Base-by-base conservation (phyloP, 2,329 filamentous ascomycete species). In the Beauveria asiatica region DNA sequence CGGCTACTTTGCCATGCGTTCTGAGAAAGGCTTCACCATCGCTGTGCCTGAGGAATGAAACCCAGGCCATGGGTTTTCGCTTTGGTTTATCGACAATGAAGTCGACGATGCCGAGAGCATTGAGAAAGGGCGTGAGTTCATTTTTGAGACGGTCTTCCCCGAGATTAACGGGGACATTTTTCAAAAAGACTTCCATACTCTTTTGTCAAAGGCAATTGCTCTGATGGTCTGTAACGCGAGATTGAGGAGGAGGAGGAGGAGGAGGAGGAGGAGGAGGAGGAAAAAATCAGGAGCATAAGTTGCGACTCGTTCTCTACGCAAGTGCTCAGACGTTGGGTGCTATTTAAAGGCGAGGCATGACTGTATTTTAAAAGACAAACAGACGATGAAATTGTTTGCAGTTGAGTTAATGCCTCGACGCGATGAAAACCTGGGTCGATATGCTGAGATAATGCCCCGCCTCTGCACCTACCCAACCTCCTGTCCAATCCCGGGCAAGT, bases 181-280 rank as follows among this genome's bases (percentile, higher is more conserved):
- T 63, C 39, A 83, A 64, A 41, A 75, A 76, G 13, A 79, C 74
- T 62, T 83, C 78, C 75, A 83, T 82, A 45, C 13, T 45, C 16
- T 54, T 21, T 27, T 10, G 4, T 13, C 33, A 30, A 53, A 53
- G 33, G 33, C 37, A 13, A 30, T 23, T 44, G 21, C 17, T 13
- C 19, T 21, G 13, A 37, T 37, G 44, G 5, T 3, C 19, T 13
- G 10, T 23, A 13, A 11, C 10, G 10, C 0, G 2, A 21, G 10
- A 10, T 11, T 1, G 8, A 11, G 1, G 9, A 9, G 4, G 4
- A 5, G 13, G 44, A 23, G 23, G 23, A 23, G 23, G 23, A 23
- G 23, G 4, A 23, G 23, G 23, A 23, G 21, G 21, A 23, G 21
- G 21, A 23, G 21, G 21, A 23, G 23, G 23, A 23, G 23, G 23